Evolutionary conservation across 129 eudicot species (phyloP), one percentile per base, ranked within the genome.

Genomic region (Helianthus tuberosus): DNA sequence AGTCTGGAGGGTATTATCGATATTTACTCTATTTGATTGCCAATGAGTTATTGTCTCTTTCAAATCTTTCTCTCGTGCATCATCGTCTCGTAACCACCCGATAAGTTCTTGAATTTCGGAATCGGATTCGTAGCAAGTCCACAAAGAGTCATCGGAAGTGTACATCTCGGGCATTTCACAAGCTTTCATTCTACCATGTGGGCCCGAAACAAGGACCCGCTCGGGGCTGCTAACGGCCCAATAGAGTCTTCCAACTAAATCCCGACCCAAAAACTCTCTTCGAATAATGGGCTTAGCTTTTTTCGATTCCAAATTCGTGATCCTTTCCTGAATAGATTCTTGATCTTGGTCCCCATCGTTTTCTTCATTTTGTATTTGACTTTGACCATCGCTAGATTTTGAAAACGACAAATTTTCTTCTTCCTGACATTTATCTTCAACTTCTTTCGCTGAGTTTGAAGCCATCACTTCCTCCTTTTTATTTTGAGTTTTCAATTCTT

Each of bases 221-320:
- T 88, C 78, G 3, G 84, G 83, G 53, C 71, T 70, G 74, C 79
- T 69, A 73, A 86, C 81, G 43, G 54, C 82, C 99, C 97, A 95
- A 74, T 95, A 95, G 60, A 85, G 73, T 63, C 94, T 79, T 58
- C 97, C 99, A 58, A 71, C 71, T 69, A 86, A 80, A 82, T 95
- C 99, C 72, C 86, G 74, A 14, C 99, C 99, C 76, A 95, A 70
- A 83, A 66, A 82, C 70, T 95, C 92, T 86, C 85, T 87, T 47
- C 97, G 85, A 46, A 87, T 72, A 80, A 91, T 78, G 11, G 87
- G 83, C 59, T 82, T 89, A 14, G 73, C 73, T 68, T 87, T 83
- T 76, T 87, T 88, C n/a, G 68, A 67, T 29, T 95, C 97, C 52
- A 79, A 71, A 57, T 63, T 75, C 38, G 85, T 79, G 77, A 95